Evolutionary conservation across 495 filamentous ascomycete species (phyloP), one percentile per base, ranked within the genome.

Genomic region (Hypoxylon subgilvum): DNA sequence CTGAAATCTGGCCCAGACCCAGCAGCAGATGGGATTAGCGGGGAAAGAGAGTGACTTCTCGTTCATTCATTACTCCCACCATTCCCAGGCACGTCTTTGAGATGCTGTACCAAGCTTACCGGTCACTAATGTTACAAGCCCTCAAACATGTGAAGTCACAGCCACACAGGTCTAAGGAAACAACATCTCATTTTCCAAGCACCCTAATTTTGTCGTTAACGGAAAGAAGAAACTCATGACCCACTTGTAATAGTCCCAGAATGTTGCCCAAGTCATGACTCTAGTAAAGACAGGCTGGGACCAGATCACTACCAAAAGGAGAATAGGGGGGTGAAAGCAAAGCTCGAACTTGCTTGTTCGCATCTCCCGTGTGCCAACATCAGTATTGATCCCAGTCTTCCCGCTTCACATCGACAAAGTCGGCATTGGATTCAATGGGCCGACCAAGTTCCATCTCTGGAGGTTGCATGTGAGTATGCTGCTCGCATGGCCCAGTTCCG

Each of bases 361-460:
- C 18, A 4, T 34, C 8, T 23, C 27, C 32, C 10, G 4, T 16
- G 40, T 36, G 8, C 42, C 35, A 48, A 65, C 39, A 68, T 25
- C 51, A 14, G 10, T 59, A 58, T 12, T 28, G 22, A 9, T 68
- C 71, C 69, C 69, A 72, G 0, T 70, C 69, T 57, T 78, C 75
- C 21, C 56, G 66, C 56, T 78, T 76, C 19, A 78, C 63, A 36
- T 60, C 32, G 6, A 57, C 46, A 14, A 66, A 69, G n/a, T 62
- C 65, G 3, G 38, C 51, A 3, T 75, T 69, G 1, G 61, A 48
- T 6, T 71, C 70, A 60, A 65, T 63, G 10, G 57, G 45, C 13
- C 60, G 64, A 36, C n/a, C 63, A 1, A 65, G 21, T 5, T 69
- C 59, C 25, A 58, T 52, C 27, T 54, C 65, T 4, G 63, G 68